Percentiles rank a stretch among this genome's conserved stretches.
Conservation (phyloP, 2,329 filamentous ascomycete genomes). For the Aspergillus sergii region DNA sequence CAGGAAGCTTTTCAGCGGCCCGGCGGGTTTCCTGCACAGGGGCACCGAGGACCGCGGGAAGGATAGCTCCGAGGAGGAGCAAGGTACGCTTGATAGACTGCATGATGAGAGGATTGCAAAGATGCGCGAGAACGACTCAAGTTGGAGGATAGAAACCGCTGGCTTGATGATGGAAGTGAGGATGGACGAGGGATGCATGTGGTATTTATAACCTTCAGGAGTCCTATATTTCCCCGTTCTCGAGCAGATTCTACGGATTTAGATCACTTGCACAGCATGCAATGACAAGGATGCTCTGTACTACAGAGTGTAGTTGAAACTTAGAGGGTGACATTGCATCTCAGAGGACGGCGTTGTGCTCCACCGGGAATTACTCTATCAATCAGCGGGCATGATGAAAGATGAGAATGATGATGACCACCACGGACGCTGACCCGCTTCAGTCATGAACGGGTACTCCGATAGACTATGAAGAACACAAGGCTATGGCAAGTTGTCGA, state of each 20-base stretch:
- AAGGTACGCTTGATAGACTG: constrained; percentile 24
- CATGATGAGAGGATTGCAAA: constrained; percentile 17
- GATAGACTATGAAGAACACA: not conserved
- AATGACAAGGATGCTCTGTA: constrained; percentile 14
- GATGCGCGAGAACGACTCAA: not conserved
- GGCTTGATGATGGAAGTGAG: constrained; percentile 8
- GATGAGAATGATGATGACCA: constrained; percentile 1
- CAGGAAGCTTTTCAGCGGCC: constrained; percentile 19
- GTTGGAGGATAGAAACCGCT: constrained; percentile 2
- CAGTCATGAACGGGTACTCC: not conserved
- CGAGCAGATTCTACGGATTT: not conserved
- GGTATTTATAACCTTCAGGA: constrained; percentile 14
- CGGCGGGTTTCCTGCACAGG: constrained; percentile 18
- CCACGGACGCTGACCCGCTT: constrained; percentile 3
- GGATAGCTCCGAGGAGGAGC: constrained; percentile 26
- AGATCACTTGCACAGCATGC: constrained; percentile 5
- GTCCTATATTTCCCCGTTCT: not conserved
- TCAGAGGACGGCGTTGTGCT: constrained; percentile 21
- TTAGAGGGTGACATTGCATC: constrained; percentile 28
- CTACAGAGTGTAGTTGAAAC: constrained; percentile 16
- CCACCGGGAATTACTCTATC: constrained; percentile 20
- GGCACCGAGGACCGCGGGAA: constrained; percentile 24
- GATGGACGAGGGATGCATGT: not conserved
- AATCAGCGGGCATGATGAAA: constrained; percentile 11
- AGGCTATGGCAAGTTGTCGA: constrained; percentile 3